Conservation (phyloP, 371 early-diverging fungal genomes). For the Apophysomyces trapeziformis region DNA sequence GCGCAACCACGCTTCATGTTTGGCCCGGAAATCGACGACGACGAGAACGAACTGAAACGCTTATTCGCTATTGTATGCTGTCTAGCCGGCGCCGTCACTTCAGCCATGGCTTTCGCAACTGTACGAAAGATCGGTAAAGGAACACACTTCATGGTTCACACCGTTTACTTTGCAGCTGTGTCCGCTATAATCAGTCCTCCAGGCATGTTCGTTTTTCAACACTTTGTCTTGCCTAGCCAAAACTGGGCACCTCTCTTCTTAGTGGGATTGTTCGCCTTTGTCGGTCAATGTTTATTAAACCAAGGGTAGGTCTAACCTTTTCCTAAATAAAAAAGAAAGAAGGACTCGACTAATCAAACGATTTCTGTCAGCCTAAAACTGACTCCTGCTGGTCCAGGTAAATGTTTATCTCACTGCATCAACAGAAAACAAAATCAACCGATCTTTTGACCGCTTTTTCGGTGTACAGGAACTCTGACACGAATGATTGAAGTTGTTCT, state of each 20-base stretch:
- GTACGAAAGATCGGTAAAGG: constrained; percentile 74
- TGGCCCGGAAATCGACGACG: constrained; percentile 16
- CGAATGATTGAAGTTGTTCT: constrained; percentile 84
- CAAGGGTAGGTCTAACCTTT: constrained; percentile 48
- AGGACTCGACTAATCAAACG: neutral
- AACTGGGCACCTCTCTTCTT: constrained; percentile 32
- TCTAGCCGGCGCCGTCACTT: constrained; percentile 64
- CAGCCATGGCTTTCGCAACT: constrained; percentile 70
- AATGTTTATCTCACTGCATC: neutral
- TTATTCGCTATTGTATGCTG: constrained; percentile 54
- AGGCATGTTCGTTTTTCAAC: constrained; percentile 46
- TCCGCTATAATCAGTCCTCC: constrained; percentile 49
- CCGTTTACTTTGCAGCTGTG: constrained; percentile 73
- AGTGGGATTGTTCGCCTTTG: constrained; percentile 68
- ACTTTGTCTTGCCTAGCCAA: constrained; percentile 34
- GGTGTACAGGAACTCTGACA: constrained; percentile 62
- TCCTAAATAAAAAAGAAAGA: neutral
- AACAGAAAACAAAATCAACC: neutral
- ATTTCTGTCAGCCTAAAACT: constrained; percentile 59
- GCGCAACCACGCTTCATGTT: constrained; percentile 71
- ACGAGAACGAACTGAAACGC: constrained; percentile 23
- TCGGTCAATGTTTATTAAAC: constrained; percentile 79
- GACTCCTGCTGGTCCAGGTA: constrained; percentile 75
- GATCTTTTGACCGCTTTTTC: neutral
- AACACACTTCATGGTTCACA: constrained; percentile 75